A percentile compares a stretch with the other conserved stretches of the same genome.
These are phyloP conservation scores for Candida gorgasii DNA, from an alignment of 805 yeast species.

Conservation along the genomic window DNA sequence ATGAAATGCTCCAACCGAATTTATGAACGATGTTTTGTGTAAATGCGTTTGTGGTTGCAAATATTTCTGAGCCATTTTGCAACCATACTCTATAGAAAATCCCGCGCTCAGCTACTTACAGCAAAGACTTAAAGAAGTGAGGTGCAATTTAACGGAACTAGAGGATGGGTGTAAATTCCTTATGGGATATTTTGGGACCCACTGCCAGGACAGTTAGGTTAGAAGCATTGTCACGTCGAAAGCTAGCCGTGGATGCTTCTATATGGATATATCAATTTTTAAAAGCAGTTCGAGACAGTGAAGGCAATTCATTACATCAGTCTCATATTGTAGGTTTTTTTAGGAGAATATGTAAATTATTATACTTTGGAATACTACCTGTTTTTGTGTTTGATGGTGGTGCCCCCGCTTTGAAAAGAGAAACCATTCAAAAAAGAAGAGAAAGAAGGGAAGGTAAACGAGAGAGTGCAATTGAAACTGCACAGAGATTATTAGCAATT, in stretches of 20 bases:
- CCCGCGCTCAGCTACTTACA: not conserved
- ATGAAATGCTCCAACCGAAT: too few relatives aligned
- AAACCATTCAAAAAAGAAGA: slow-evolving; percentile 71
- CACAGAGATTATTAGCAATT: slow-evolving; percentile 74
- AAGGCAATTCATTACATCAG: slow-evolving; percentile 73
- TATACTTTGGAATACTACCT: slow-evolving; percentile 85
- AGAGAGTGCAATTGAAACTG: slow-evolving; percentile 71
- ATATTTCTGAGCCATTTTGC: slow-evolving; percentile 1
- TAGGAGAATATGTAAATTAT: slow-evolving; percentile 84
- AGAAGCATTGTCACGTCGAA: slow-evolving; percentile 76
- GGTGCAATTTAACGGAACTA: too few relatives aligned
- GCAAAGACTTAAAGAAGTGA: not conserved
- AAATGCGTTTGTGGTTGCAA: slow-evolving; percentile 5
- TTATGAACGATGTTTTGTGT: too few relatives aligned
- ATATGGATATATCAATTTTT: slow-evolving; percentile 97
- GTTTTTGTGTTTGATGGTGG: slow-evolving; percentile 96
- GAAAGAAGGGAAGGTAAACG: slow-evolving; percentile 73
- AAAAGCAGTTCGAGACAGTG: slow-evolving; percentile 87
- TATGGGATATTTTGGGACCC: slow-evolving; percentile 91
- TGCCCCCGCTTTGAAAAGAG: slow-evolving; percentile 79
- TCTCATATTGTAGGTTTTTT: slow-evolving; percentile 96
- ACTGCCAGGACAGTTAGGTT: slow-evolving; percentile 87
- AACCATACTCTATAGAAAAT: slow-evolving; percentile 3
- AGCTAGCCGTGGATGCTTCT: slow-evolving; percentile 94
- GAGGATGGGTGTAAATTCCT: slow-evolving; percentile 98